These are phyloP conservation scores for Pulveroboletus sp. DNA, from an alignment of 768 basidiomycete species.

Conservation along the genomic window DNA sequence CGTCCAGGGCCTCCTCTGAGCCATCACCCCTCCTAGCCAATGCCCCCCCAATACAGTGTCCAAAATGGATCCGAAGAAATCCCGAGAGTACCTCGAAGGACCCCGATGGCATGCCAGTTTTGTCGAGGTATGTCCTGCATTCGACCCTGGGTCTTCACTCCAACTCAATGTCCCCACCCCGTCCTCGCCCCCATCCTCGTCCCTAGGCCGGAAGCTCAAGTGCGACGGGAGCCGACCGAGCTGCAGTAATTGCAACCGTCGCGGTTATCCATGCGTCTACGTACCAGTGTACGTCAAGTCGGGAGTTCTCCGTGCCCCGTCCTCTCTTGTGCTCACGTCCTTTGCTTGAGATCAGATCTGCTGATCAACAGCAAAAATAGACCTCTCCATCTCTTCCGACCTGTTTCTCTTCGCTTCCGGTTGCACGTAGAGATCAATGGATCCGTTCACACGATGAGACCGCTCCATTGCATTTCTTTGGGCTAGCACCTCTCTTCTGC, in stretches of 20 bases:
- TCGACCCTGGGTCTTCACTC: neutral
- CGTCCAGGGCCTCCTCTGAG: neutral
- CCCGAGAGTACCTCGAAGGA: constrained; percentile 39
- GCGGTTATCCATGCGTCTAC: constrained; percentile 56
- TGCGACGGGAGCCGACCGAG: constrained; percentile 62
- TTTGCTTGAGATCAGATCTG: constrained; percentile 13
- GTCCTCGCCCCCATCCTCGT: neutral
- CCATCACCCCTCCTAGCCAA: constrained; percentile 3
- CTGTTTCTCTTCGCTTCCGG: constrained; percentile 22
- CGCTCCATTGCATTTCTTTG: constrained; percentile 9
- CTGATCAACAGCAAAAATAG: constrained; percentile 30
- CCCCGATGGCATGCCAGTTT: constrained; percentile 70
- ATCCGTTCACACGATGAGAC: constrained; percentile 21
- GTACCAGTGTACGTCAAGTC: constrained; percentile 54
- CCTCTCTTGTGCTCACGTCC: constrained; percentile 7
- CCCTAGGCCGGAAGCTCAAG: constrained; percentile 62
- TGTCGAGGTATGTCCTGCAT: constrained; percentile 48
- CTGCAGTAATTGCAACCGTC: constrained; percentile 61
- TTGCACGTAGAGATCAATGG: constrained; percentile 11
- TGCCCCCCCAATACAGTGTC: constrained; percentile 13
- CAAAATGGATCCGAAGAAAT: constrained; percentile 17
- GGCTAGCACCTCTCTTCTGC: constrained; percentile 1
- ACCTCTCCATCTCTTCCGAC: neutral
- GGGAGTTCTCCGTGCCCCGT: constrained; percentile 4
- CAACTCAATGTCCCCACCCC: neutral